Base-by-base conservation (phyloP, 805 yeast genomes). In the Lipomyces chichibuensis region DNA sequence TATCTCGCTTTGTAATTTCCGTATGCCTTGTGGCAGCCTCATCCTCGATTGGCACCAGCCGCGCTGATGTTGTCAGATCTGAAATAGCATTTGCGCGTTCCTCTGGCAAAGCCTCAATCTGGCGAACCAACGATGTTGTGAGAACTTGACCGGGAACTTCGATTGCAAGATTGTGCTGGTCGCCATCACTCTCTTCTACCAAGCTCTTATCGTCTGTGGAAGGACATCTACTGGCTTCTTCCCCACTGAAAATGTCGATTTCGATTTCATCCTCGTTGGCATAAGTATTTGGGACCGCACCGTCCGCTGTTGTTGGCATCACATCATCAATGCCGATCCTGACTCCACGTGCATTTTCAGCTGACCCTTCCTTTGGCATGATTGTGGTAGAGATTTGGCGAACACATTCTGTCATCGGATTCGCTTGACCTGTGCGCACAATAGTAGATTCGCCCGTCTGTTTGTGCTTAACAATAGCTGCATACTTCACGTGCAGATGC, bases 401-500 rank as follows among this genome's bases (percentile, higher is more conserved):
- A 8, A 43, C 23, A 25, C 8, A 14, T 14, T 32, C n/a, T 13
- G 62, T 20, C 32, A n/a, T 14, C 46, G 2, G 54, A 27, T 46
- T 54, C 5, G 46, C 33, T 17, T 20, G 14, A 11, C 13, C 27
- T 39, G 32, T 51, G 20, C 20, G 9, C 56, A n/a, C 51, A 27
- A 9, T 33, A 23, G 37, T 32, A 17, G 23, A 7, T 25, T 74
- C 64, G 23, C 9, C 9, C 20, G 23, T 43, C 20, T 23, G 20
- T n/a, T 43, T 7, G 74, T 84, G 86, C 0, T 74, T 66, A 1
- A 87, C 84, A 0, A 66, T 69, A 0, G 97, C 97, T 6, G 80
- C 81, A 74, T 84, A 95, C 63, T 79, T 80, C 1, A 88, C 92
- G 77, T 95, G 99, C 65, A 95, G 77, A 79, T 95, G 99, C 11